phyloP scores from a whole-genome alignment of 2,329 filamentous ascomycete genomes.

The Botryosphaeria agaves region DNA sequence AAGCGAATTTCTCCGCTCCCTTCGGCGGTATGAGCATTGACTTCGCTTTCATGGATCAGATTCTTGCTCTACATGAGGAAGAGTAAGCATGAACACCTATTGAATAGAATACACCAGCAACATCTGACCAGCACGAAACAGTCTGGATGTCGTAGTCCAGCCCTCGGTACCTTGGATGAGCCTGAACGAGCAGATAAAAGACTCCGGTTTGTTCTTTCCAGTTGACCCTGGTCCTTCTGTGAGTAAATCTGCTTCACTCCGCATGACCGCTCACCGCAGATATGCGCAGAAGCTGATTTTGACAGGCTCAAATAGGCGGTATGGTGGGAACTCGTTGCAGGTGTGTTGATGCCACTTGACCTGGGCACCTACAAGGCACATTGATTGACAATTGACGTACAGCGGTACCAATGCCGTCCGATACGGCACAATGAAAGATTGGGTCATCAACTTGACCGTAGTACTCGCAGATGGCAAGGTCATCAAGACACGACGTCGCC shows the following conservation, averaged over 20 bases:
- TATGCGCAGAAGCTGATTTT: too few relatives aligned
- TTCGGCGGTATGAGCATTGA: constrained; percentile 80
- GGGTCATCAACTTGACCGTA: constrained; percentile 69
- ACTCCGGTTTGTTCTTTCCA: constrained; percentile 72
- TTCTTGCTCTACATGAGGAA: constrained; percentile 61
- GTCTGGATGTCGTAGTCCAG: constrained; percentile 81
- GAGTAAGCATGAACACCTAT: too few relatives aligned
- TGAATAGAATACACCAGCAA: too few relatives aligned
- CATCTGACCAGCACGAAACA: too few relatives aligned
- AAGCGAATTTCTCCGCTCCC: constrained; percentile 79
- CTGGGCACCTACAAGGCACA: too few relatives aligned
- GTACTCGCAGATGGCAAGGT: constrained; percentile 63
- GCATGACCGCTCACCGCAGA: constrained; percentile 7
- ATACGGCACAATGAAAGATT: constrained; percentile 79
- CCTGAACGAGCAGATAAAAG: constrained; percentile 58
- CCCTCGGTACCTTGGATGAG: constrained; percentile 87
- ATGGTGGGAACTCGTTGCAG: constrained; percentile 62
- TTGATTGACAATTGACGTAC: too few relatives aligned
- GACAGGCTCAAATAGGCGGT: constrained; percentile 54
- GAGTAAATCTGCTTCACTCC: constrained; percentile 7
- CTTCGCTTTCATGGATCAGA: constrained; percentile 73
- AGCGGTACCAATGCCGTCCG: constrained; percentile 61
- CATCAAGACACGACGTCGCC: constrained; percentile 63
- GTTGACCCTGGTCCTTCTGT: constrained; percentile 60
- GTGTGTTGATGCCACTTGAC: too few relatives aligned